phyloP scores from a whole-genome alignment of 352 stramenopile species.

The Phytophthora citricola region DNA sequence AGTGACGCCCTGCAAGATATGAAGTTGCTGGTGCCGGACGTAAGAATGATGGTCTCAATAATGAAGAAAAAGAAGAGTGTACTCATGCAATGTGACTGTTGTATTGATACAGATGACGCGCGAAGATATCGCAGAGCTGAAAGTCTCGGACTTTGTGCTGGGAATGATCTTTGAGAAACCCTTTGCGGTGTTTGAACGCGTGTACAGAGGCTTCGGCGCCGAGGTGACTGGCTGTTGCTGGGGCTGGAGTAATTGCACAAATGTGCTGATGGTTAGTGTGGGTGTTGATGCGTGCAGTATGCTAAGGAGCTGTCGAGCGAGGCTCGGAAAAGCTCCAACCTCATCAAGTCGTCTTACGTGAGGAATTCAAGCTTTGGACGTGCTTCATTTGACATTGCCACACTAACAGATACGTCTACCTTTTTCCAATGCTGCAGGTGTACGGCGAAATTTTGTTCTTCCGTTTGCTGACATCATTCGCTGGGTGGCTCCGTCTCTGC shows the following conservation, averaged over 20 bases:
- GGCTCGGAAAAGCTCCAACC: constrained; percentile 78
- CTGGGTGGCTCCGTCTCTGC: constrained; percentile 65
- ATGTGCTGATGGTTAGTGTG: constrained; percentile 8
- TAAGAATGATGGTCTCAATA: constrained; percentile 14
- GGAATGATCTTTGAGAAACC: constrained; percentile 82
- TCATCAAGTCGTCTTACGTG: constrained; percentile 85
- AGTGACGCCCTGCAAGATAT: constrained; percentile 65
- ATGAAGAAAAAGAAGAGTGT: background rate
- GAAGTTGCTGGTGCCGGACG: constrained; percentile 70
- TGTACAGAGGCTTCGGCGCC: constrained; percentile 67
- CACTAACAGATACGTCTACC: no score
- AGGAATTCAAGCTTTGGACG: constrained; percentile 2
- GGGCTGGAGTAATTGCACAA: background rate
- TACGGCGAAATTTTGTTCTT: constrained; percentile 90
- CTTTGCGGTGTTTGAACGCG: constrained; percentile 65
- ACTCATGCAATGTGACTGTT: constrained; percentile 1
- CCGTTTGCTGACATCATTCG: constrained; percentile 78
- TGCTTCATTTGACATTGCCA: no score
- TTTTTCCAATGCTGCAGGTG: constrained; percentile 44
- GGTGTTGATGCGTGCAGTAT: constrained; percentile 51
- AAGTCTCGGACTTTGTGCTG: constrained; percentile 82
- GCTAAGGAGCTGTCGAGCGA: constrained; percentile 84
- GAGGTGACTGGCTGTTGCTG: constrained; percentile 44
- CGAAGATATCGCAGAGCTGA: constrained; percentile 76
- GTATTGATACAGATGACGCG: constrained; percentile 48